These are phyloP conservation scores for Castanea crenata DNA, from an alignment of 306 rosid genomes.

Conservation along the genomic window DNA sequence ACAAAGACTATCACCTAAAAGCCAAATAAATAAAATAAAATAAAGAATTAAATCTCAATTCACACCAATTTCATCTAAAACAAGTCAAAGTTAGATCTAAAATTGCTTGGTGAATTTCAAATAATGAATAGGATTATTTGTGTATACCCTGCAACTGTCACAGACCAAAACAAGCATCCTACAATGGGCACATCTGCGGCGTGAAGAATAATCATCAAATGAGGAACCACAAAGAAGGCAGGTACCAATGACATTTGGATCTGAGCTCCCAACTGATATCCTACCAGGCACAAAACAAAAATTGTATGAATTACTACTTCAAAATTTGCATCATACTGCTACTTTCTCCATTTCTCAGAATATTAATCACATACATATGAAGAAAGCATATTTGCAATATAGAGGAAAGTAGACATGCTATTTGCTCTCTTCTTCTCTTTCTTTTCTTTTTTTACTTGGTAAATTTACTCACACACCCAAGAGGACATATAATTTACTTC, in stretches of 20 bases:
- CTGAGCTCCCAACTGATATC: slow-evolving; percentile 91
- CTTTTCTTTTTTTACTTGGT: background rate
- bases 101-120: background rate
- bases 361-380: background rate
- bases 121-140: slow-evolving; percentile 5
- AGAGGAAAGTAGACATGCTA: background rate
- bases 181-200: slow-evolving; percentile 74
- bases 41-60: background rate
- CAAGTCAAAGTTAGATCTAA: background rate
- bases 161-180: slow-evolving; percentile 91
- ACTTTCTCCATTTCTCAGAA: slow-evolving; percentile 19
- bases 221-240: slow-evolving; percentile 68
- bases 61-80: background rate
- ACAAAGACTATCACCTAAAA: background rate
- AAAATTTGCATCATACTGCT: slow-evolving; percentile 9
- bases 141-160: slow-evolving; percentile 68
- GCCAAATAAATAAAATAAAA: no score
- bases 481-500: background rate
- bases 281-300: slow-evolving; percentile 41
- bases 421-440: no score
- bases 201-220: slow-evolving; percentile 84
- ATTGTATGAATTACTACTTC: slow-evolving; percentile 4
- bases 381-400: background rate
- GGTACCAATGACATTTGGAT: slow-evolving; percentile 50
- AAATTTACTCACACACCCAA: background rate